These are phyloP conservation scores for Annulohypoxylon moriforme DNA, from an alignment of 495 filamentous ascomycete species.

Conservation along the genomic window DNA sequence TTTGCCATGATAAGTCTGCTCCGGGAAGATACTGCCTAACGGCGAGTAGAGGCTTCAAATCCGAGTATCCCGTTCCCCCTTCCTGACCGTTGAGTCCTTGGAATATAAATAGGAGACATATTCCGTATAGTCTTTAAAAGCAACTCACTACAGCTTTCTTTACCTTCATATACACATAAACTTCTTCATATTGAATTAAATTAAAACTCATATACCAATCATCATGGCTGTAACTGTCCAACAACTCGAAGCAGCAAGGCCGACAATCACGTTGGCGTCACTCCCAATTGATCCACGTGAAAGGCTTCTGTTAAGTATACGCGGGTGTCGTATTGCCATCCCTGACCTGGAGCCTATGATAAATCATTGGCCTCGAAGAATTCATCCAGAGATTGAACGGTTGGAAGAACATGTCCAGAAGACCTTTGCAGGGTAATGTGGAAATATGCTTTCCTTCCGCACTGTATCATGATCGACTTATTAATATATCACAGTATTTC, in stretches of 20 bases:
- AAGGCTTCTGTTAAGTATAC: conserved; percentile 10
- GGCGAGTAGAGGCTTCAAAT: background rate
- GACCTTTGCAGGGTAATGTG: conserved; percentile 1
- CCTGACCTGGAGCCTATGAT: conserved; percentile 29
- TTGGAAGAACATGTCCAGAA: conserved; percentile 19
- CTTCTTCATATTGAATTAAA: background rate
- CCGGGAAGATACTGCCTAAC: background rate
- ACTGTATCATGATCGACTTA: background rate
- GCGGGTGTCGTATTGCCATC: conserved; percentile 21
- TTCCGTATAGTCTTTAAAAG: background rate
- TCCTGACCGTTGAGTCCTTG: too few species aligned
- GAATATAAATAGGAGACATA: background rate
- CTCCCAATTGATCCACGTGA: background rate
- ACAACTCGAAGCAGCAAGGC: background rate
- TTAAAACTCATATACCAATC: background rate
- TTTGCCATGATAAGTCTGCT: too few species aligned
- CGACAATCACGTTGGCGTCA: background rate
- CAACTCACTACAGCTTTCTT: too few species aligned
- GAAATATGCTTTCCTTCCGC: background rate
- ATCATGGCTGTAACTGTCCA: conserved; percentile 9
- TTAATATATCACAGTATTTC: background rate
- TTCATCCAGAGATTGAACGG: conserved; percentile 16
- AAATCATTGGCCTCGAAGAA: conserved; percentile 25
- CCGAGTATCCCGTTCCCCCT: background rate
- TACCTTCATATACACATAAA: background rate